A percentile compares a stretch with the other conserved stretches of the same genome.
phyloP scores from a whole-genome alignment of 2,329 filamentous ascomycete species.

The Penicillium sp. region DNA sequence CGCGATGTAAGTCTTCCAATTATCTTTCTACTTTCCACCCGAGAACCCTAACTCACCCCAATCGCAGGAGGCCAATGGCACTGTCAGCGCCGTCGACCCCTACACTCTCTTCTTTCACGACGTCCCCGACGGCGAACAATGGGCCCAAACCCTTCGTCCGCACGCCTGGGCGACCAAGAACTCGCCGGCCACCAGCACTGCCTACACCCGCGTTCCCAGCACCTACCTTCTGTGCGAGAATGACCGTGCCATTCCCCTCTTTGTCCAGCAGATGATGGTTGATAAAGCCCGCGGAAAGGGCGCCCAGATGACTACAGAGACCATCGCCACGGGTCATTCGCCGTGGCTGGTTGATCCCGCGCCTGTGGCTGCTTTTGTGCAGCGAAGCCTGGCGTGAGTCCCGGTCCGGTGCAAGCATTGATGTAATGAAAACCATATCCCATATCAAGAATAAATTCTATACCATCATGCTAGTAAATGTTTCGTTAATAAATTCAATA shows the following conservation, averaged over 20 bases:
- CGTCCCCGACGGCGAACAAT: conserved; percentile 28
- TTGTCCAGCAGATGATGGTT: conserved; percentile 33
- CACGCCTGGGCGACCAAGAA: conserved; percentile 32
- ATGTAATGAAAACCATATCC: background rate
- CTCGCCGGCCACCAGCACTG: conserved; percentile 25
- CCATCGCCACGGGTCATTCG: conserved; percentile 27
- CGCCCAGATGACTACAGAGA: conserved; percentile 30
- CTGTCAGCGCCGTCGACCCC: conserved; percentile 26
- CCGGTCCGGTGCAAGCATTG: background rate
- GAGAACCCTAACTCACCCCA: background rate
- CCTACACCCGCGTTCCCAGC: conserved; percentile 26
- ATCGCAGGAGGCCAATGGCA: conserved; percentile 21
- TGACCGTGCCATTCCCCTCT: conserved; percentile 30
- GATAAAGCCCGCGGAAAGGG: conserved; percentile 29
- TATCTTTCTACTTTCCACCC: background rate
- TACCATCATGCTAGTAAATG: no score
- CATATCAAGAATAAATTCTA: background rate
- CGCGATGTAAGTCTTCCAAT: conserved; percentile 26
- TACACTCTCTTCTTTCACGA: conserved; percentile 33
- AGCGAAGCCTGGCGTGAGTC: background rate
- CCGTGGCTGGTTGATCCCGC: conserved; percentile 28
- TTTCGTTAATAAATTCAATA: no score
- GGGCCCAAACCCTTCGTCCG: conserved; percentile 29
- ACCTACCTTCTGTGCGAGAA: conserved; percentile 32
- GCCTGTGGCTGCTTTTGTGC: background rate